Percentiles rank a stretch among this genome's conserved stretches.
phyloP scores from a whole-genome alignment of 768 basidiomycete genomes.

The Wakefieldia striispora region DNA sequence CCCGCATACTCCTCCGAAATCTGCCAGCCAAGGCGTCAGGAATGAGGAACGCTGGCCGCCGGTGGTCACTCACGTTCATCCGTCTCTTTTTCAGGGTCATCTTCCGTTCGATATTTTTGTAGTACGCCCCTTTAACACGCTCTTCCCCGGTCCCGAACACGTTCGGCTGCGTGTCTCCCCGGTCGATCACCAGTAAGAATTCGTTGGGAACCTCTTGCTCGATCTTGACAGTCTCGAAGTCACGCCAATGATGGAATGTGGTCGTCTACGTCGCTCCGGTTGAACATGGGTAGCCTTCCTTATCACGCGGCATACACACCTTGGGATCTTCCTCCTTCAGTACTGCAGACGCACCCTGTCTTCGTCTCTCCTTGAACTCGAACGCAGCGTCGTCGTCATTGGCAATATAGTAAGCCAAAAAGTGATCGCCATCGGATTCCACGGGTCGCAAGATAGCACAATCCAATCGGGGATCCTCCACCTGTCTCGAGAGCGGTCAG shows the following conservation, averaged over 20 bases:
- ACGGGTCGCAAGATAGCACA: conserved; percentile 85
- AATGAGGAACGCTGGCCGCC: neutral
- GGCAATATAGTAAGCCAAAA: conserved; percentile 82
- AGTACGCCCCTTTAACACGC: conserved; percentile 71
- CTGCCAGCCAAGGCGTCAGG: conserved; percentile 33
- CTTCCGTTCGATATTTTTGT: conserved; percentile 87
- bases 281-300: neutral
- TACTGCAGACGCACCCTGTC: conserved; percentile 40
- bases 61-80: conserved; percentile 55
- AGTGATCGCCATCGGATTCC: conserved; percentile 86
- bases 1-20: conserved; percentile 70
- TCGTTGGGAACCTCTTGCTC: conserved; percentile 87
- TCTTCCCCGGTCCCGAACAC: conserved; percentile 38
- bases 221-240: conserved; percentile 85
- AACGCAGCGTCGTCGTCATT: conserved; percentile 69
- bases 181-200: conserved; percentile 73
- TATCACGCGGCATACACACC: conserved; percentile 33
- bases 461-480: conserved; percentile 76
- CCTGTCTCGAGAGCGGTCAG: conserved; percentile 35
- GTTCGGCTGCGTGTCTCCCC: conserved; percentile 42
- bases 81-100: conserved; percentile 86
- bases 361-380: conserved; percentile 60
- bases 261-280: conserved; percentile 47
- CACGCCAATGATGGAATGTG: conserved; percentile 72
- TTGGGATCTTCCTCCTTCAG: conserved; percentile 54